Conservation (phyloP, 2,329 filamentous ascomycete genomes). For the Beauveria australis region DNA sequence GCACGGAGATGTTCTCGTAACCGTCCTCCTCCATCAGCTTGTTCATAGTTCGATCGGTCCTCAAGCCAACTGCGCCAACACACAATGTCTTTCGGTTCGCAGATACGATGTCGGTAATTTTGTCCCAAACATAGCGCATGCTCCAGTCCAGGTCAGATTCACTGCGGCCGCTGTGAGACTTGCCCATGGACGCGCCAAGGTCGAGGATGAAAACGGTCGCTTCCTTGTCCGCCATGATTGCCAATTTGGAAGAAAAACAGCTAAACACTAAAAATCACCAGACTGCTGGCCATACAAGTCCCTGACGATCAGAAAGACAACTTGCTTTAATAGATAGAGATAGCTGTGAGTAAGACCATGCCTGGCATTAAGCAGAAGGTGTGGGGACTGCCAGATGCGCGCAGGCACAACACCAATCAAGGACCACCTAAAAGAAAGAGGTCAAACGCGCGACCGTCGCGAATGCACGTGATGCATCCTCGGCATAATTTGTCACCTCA, state of each 20-base stretch:
- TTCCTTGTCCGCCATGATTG: conserved; percentile 81
- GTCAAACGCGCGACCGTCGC: conserved; percentile 4
- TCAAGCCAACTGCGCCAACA: conserved; percentile 72
- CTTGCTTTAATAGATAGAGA: conserved; percentile 6
- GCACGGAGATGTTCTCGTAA: conserved; percentile 74
- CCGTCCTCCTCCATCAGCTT: conserved; percentile 58
- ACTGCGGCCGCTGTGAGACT: conserved; percentile 59
- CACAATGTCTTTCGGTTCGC: conserved; percentile 60
- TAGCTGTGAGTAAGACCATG: neutral
- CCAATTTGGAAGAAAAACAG: neutral
- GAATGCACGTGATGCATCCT: conserved; percentile 8
- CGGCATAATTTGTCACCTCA: neutral
- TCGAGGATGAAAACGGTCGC: conserved; percentile 89
- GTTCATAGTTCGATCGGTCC: conserved; percentile 71
- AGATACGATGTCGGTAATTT: conserved; percentile 61
- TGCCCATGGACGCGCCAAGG: conserved; percentile 75
- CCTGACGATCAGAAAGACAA: neutral
- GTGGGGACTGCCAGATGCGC: neutral
- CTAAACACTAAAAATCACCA: neutral
- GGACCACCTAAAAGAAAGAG: neutral
- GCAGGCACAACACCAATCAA: neutral
- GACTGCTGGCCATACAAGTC: neutral
- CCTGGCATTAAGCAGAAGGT: conserved; percentile 11
- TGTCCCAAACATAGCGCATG: conserved; percentile 93
- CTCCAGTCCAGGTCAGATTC: conserved; percentile 82